A percentile compares a stretch with the other conserved stretches of the same genome.
Conservation (phyloP, 176 grass and related monocot genomes). For the Thalia dealbata region DNA sequence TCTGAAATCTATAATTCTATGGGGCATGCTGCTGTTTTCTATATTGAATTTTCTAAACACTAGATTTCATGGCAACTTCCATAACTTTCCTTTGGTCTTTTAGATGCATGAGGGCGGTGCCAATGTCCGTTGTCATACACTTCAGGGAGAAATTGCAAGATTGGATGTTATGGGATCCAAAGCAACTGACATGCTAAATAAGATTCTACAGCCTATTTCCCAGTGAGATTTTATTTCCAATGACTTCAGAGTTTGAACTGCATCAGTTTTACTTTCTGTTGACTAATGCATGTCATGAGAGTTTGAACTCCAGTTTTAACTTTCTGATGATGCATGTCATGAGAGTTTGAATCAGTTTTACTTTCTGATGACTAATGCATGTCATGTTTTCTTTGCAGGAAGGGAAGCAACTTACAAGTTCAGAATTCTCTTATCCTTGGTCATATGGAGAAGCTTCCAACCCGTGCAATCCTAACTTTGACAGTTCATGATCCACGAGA, state of each 20-base stretch:
- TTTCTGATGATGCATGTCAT: constrained; percentile 22
- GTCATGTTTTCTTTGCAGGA: constrained; percentile 20
- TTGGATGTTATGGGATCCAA: constrained; percentile 69
- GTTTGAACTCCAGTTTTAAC: too few relatives aligned
- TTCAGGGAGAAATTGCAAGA: constrained; percentile 63
- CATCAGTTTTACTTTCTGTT: not conserved
- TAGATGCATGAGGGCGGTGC: constrained; percentile 43
- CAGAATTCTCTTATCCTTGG: constrained; percentile 32
- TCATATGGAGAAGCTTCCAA: constrained; percentile 40
- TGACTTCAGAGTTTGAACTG: not conserved
- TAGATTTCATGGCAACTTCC: not conserved
- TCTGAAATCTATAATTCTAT: not conserved
- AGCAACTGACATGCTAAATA: constrained; percentile 48
- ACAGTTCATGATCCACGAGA: constrained; percentile 67
- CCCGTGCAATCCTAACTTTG: constrained; percentile 55
- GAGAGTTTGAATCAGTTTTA: not conserved
- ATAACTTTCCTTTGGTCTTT: constrained; percentile 3
- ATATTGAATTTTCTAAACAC: not conserved
- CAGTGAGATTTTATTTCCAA: constrained; percentile 26
- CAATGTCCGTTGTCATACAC: constrained; percentile 34
- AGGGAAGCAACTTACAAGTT: constrained; percentile 14
- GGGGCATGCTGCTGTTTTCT: not conserved
- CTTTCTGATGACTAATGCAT: constrained; percentile 17
- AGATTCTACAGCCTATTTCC: constrained; percentile 38
- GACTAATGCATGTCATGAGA: too few relatives aligned